Evolutionary conservation across 306 rosid species (phyloP), one percentile per base, ranked within the genome.

Genomic region (Nissolia schottii): DNA sequence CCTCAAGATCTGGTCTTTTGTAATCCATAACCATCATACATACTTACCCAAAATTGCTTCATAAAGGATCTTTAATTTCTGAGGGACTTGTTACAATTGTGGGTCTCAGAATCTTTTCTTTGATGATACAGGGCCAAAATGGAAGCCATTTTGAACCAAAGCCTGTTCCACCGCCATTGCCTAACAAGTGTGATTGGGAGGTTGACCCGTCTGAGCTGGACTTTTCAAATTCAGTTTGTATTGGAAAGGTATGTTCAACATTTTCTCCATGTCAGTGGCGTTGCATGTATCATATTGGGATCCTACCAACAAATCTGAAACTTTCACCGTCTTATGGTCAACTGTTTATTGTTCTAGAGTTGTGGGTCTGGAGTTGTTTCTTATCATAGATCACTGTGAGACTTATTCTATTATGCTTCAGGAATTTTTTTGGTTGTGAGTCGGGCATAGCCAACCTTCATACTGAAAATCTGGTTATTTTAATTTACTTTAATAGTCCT

Each of bases 141-240:
- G 98, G 98, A 75, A 92, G 98, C 67, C 98, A 92, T 81, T 88
- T 73, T 53, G 98, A 88, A 66, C 82, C 75, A 7, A 86, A 73
- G 77, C 88, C 92, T 12, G 91, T 92, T 73, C 81, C 80, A 12
- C 98, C 96, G 29, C 98, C 98, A 28, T 81, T 79, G 81, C 95
- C 98, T 7, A 90, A 86, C 84, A 92, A 90, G 87, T 90, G 98
- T 80, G 98, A 92, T 84, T 92, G 98, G 98, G 98, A 92, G 73
- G 89, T 92, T 63, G 96, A 92, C 18, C 98, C 98, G 64, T 37
- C 89, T 16, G 98, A 92, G 85, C 89, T 92, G 54, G 98, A 92
- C 78, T 92, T 92, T 81, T 80, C 98, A 12, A 81, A 57, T 77
- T 92, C 95, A n/a, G 64, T 71, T 64, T 81, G 87, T 13, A 90